Percentiles rank a stretch among this genome's conserved stretches.
Evolutionary conservation across 1,284 basidiomycete species (phyloP).

Genomic region (Vanrija pseudolonga): DNA sequence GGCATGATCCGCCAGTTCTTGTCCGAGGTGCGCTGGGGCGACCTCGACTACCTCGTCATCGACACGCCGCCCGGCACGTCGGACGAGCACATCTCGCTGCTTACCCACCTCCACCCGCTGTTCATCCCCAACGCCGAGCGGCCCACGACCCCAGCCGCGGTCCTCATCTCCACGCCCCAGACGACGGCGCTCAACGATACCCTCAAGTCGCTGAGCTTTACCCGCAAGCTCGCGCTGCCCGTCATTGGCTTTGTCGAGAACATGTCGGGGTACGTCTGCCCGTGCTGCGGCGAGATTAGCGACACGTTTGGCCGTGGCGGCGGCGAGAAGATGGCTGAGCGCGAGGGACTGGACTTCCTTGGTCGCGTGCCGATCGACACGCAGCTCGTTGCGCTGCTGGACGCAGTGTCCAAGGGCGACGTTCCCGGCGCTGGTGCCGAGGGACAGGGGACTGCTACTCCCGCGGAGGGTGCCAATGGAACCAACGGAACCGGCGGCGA

Average conservation of each 20-base stretch:
- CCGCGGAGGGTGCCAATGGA: constrained; percentile 1
- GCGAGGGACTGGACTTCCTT: constrained; percentile 72
- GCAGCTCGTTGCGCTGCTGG: constrained; percentile 80
- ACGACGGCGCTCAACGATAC: constrained; percentile 93
- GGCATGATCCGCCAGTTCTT: constrained; percentile 99
- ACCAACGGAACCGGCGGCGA: constrained; percentile 6
- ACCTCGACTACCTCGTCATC: constrained; percentile 91
- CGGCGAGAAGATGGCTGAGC: constrained; percentile 76
- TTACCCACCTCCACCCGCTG: constrained; percentile 87
- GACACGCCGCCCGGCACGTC: constrained; percentile 98
- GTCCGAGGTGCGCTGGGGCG: constrained; percentile 93
- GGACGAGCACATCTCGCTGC: constrained; percentile 92
- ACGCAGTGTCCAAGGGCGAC: constrained; percentile 58
- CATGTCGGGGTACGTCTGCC: constrained; percentile 98
- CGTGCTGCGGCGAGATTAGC: constrained; percentile 87
- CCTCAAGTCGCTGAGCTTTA: constrained; percentile 93
- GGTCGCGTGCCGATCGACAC: constrained; percentile 93
- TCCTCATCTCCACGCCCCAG: constrained; percentile 97
- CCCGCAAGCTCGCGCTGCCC: constrained; percentile 77
- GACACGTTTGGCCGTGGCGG: constrained; percentile 95
- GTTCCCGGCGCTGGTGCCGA: constrained; percentile 28
- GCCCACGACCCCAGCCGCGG: constrained; percentile 59
- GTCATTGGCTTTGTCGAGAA: constrained; percentile 94
- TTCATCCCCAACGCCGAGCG: constrained; percentile 56
- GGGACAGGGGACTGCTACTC: no score